Evolutionary conservation across 1,284 basidiomycete species (phyloP).

Genomic region (Neonothopanus nambi): DNA sequence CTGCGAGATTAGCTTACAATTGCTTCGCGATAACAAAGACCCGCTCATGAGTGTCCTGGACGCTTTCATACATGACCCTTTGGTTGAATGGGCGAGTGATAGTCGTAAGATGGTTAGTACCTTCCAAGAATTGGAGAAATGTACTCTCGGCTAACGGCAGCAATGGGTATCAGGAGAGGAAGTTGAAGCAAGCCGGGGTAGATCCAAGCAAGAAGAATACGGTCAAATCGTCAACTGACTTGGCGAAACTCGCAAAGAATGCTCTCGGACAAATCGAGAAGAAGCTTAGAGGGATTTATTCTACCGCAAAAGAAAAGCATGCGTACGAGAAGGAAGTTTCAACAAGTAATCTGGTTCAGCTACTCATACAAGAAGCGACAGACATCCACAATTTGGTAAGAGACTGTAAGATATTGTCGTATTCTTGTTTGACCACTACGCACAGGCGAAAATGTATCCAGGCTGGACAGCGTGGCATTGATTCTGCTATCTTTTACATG

Average conservation of each 20-base stretch:
- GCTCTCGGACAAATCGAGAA: constrained; percentile 80
- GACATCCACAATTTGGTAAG: constrained; percentile 74
- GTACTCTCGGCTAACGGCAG: background rate
- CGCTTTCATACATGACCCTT: constrained; percentile 96
- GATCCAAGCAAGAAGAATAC: constrained; percentile 37
- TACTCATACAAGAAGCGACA: constrained; percentile 86
- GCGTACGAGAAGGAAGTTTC: constrained; percentile 62
- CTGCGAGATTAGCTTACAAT: constrained; percentile 88
- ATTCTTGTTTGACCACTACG: constrained; percentile 6
- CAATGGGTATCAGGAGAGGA: constrained; percentile 15
- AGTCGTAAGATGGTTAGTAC: constrained; percentile 55
- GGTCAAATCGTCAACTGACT: constrained; percentile 49
- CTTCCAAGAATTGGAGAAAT: background rate
- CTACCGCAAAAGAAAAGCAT: constrained; percentile 27
- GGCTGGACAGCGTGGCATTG: constrained; percentile 88
- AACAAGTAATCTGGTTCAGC: constrained; percentile 86
- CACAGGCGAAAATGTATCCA: constrained; percentile 74
- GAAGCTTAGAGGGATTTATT: constrained; percentile 80
- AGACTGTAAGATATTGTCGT: constrained; percentile 13
- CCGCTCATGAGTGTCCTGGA: constrained; percentile 96
- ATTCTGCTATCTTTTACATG: constrained; percentile 17
- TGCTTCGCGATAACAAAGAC: constrained; percentile 91
- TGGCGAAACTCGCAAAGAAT: constrained; percentile 67
- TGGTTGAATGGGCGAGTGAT: constrained; percentile 94
- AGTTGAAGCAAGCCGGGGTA: constrained; percentile 37